phyloP scores from a whole-genome alignment of 1,139 yeast species.

The Protomyces inouyei region DNA sequence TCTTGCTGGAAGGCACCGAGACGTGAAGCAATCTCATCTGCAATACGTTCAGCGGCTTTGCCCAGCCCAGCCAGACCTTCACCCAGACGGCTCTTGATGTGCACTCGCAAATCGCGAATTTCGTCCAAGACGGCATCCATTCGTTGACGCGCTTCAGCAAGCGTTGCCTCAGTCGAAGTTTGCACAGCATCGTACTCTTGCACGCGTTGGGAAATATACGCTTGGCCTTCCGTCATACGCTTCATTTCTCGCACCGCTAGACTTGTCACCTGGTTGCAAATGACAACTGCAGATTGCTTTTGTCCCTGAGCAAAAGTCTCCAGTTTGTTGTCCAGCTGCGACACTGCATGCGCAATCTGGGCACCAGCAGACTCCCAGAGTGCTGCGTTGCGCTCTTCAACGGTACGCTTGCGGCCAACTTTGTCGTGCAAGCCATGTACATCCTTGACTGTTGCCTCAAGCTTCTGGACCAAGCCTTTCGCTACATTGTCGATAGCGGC shows the following conservation, averaged over 20 bases:
- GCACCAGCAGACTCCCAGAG: constrained; percentile 31
- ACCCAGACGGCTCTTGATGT: constrained; percentile 33
- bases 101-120: constrained; percentile 33
- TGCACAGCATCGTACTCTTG: constrained; percentile 29
- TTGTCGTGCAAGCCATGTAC: constrained; percentile 35
- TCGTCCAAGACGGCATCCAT: constrained; percentile 33
- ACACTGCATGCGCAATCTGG: constrained; percentile 26
- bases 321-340: constrained; percentile 30
- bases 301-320: constrained; percentile 15
- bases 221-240: constrained; percentile 30
- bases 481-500: constrained; percentile 37
- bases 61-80: constrained; percentile 31
- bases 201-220: constrained; percentile 30
- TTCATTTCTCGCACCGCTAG: constrained; percentile 31
- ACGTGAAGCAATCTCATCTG: constrained; percentile 32
- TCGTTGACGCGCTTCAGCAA: constrained; percentile 30
- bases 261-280: constrained; percentile 19
- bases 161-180: constrained; percentile 18
- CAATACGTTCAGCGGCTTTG: constrained; percentile 32
- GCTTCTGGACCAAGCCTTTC: constrained; percentile 34
- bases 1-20: constrained; percentile 32
- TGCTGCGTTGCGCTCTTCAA: constrained; percentile 31
- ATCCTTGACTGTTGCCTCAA: constrained; percentile 37
- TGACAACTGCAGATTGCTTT: background rate
- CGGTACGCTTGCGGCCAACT: constrained; percentile 32